Conservation (phyloP, 2,329 filamentous ascomycete genomes). For the Talaromyces sp. region DNA sequence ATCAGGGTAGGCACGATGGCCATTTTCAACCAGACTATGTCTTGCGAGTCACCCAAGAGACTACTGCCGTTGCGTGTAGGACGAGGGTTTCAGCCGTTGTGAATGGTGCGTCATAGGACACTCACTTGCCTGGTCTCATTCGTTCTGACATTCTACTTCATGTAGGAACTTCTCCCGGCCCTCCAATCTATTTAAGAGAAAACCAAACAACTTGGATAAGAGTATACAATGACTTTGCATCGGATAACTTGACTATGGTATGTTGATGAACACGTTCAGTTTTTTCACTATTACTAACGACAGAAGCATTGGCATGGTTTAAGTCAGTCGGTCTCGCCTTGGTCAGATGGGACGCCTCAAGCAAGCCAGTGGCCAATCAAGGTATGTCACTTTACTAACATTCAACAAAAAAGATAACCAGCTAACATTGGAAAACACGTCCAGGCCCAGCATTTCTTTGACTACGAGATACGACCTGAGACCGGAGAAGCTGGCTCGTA, state of each 20-base stretch:
- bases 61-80: conserved; percentile 4
- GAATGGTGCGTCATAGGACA: conserved; percentile 1
- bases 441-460: conserved; percentile 50
- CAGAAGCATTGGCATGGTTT: conserved; percentile 64
- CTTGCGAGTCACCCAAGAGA: background rate
- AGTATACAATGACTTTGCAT: conserved; percentile 54
- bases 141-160: background rate
- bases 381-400: conserved; percentile 24
- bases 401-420: background rate
- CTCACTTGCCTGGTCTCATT: background rate
- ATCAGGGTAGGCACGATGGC: conserved; percentile 3
- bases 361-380: conserved; percentile 64
- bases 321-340: conserved; percentile 54
- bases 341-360: conserved; percentile 58
- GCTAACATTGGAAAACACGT: background rate
- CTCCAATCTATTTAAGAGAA: conserved; percentile 7
- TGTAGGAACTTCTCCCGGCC: conserved; percentile 4
- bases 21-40: conserved; percentile 7
- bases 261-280: background rate
- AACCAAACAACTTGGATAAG: conserved; percentile 44
- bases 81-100: conserved; percentile 7
- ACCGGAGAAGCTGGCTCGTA: conserved; percentile 56
- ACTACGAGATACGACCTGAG: conserved; percentile 58
- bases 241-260: conserved; percentile 55
- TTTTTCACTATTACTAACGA: background rate